phyloP scores from a whole-genome alignment of 2,329 filamentous ascomycete genomes.

The Aspergillus tanneri region DNA sequence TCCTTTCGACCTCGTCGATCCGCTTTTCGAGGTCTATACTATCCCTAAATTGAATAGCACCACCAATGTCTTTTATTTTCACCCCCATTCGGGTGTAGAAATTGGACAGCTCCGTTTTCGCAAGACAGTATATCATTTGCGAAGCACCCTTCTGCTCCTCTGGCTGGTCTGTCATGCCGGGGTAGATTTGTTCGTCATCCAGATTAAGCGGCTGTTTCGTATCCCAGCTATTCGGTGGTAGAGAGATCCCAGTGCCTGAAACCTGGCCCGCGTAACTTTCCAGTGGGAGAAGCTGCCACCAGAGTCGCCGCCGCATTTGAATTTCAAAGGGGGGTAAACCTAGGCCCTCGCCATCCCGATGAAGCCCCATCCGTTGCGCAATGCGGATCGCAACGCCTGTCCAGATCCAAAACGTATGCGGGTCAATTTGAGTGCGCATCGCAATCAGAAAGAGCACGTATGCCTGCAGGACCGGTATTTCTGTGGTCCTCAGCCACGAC shows the following conservation, averaged over 20 bases:
- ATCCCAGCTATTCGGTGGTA: conserved; percentile 20
- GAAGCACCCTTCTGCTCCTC: conserved; percentile 42
- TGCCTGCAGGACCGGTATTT: conserved; percentile 18
- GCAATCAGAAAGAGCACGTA: conserved; percentile 17
- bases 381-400: conserved; percentile 48
- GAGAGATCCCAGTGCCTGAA: conserved; percentile 25
- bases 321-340: conserved; percentile 50
- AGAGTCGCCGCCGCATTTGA: conserved; percentile 34
- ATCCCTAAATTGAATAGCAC: conserved; percentile 11
- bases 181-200: conserved; percentile 38
- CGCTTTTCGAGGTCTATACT: conserved; percentile 13
- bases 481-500: conserved; percentile 19
- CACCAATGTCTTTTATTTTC: conserved; percentile 6
- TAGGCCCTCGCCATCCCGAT: conserved; percentile 47
- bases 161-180: conserved; percentile 43
- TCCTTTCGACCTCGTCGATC: conserved; percentile 33
- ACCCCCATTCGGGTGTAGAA: conserved; percentile 20
- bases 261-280: conserved; percentile 29
- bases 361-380: conserved; percentile 49
- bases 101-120: conserved; percentile 28
- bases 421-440: conserved; percentile 42
- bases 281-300: conserved; percentile 26
- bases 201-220: conserved; percentile 43
- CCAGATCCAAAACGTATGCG: conserved; percentile 53
- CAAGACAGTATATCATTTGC: conserved; percentile 44